Base-by-base conservation (phyloP, 169 alveolate genomes). In the Plasmodium billcollinsi region DNA sequence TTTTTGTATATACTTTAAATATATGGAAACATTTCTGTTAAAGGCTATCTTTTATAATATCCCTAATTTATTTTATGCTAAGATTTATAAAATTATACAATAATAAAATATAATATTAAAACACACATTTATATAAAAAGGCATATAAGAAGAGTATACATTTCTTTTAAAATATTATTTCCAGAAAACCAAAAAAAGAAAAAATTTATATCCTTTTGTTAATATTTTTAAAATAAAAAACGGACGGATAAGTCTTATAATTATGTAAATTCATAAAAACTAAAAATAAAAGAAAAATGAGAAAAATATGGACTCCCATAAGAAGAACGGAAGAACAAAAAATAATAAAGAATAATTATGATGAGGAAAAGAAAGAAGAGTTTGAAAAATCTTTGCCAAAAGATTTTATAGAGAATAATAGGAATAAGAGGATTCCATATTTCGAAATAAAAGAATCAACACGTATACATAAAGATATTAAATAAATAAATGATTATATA, bases 241-340 rank as follows among this genome's bases (percentile, higher is more conserved):
- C 18, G 52, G 20, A 71, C 26, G 26, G 9, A 39, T 39, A 39
- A 7, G 11, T 5, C 11, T 39, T 11, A 39, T 39, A 39, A 39
- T 39, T 39, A 39, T 39, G 47, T 39, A 39, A 39, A 20, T 21
- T 73, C 18, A 43, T 50, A 14, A 61, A 58, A 24, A 49, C n/a
- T n/a, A n/a, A 74, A 7, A 24, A 52, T 52, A 50, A 67, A 50
- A 67, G 18, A 47, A 83, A 83, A 83, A 83, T 83, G 91, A 83
- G 91, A 72, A 83, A 83, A 83, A 56, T 83, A 83, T 83, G 91
- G 91, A 83, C 91, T 83, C 91, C 91, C 29, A 83, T 83, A 83
- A 83, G 91, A 83, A 83, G 91, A 83, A 21, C 91, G 67, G 91
- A 83, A 83, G 85, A 83, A 54, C 91, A 83, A 62, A 83, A 83